These are phyloP conservation scores for Neckera pumila DNA, from an alignment of 225 moss, liverwort and hornwort species.

Conservation along the genomic window DNA sequence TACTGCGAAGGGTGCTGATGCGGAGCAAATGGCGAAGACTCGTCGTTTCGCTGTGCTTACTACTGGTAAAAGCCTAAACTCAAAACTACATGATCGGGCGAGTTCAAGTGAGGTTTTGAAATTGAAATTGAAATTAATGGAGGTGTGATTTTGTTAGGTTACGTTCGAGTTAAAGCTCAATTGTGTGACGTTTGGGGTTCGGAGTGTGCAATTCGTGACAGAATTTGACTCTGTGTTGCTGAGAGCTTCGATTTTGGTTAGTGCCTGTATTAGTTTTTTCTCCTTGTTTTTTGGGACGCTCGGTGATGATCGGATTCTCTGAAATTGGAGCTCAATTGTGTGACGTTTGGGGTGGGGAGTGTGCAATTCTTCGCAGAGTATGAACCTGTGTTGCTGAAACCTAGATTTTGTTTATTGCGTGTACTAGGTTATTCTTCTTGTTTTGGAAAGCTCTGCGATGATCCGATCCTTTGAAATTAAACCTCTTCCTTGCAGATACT, in stretches of 20 bases:
- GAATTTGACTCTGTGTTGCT: background rate
- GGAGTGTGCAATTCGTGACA: background rate
- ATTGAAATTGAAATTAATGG: background rate
- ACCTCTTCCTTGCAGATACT: background rate
- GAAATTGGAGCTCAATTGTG: background rate
- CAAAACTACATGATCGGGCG: background rate
- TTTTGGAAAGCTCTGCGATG: background rate
- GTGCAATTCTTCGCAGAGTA: background rate
- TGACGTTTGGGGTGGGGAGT: background rate
- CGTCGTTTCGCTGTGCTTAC: conserved; percentile 31
- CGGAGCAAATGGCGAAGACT: background rate
- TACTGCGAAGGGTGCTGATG: background rate
- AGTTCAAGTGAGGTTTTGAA: background rate
- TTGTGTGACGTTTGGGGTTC: background rate
- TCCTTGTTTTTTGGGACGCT: background rate
- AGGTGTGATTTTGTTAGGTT: background rate
- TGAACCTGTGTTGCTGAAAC: background rate
- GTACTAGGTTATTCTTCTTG: background rate
- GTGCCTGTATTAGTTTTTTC: too few relatives aligned
- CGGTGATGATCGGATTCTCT: background rate
- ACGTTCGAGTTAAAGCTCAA: background rate
- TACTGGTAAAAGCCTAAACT: background rate
- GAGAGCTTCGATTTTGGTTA: background rate
- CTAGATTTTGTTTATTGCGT: background rate
- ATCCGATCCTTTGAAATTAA: background rate